Base-by-base conservation (phyloP, 768 basidiomycete genomes). In the Austroboletus festivus region DNA sequence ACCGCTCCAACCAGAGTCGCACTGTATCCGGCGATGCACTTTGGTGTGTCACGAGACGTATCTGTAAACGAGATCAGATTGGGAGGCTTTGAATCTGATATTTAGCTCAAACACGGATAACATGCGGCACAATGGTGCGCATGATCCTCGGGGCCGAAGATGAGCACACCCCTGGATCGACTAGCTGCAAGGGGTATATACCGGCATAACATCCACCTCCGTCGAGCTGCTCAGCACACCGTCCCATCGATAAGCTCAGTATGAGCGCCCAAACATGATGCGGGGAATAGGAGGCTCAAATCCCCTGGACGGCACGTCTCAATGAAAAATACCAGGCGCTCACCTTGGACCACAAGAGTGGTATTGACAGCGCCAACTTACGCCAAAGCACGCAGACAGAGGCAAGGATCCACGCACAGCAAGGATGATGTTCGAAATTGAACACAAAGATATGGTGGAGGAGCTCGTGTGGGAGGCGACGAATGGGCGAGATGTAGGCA, bases 1-100 rank as follows among this genome's bases (percentile, higher is more conserved):
- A 85, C 22, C 88, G 82, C 63, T 89, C 87, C 0, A 91, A 74
- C 88, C 89, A 91, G 11, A 91, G 74, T 8, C 89, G 83, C 42
- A 91, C 79, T 5, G 83, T 88, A 59, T 91, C 88, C 22, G 88
- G 79, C 23, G 86, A 86, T 9, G 84, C 73, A 34, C 78, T 73
- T 51, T 82, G 83, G 23, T 78, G 83, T 19, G 87, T 87, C 38
- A 83, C 71, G 35, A 90, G 78, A 18, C 86, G 85, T 56, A 90
- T 86, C 86, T 86, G 63, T 37, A 33, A 13, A 31, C 48, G 19
- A 47, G 24, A 43, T 54, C 38, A 52, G 50, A 37, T 35, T n/a
- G 18, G 13, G 22, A 41, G 15, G 20, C 16, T 18, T 28, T 37
- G 13, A 30, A 50, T 23, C 21, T 23, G 28, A 28, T 12, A 41